Base-by-base conservation (phyloP, 495 filamentous ascomycete species). In the Daldinia childiae region DNA sequence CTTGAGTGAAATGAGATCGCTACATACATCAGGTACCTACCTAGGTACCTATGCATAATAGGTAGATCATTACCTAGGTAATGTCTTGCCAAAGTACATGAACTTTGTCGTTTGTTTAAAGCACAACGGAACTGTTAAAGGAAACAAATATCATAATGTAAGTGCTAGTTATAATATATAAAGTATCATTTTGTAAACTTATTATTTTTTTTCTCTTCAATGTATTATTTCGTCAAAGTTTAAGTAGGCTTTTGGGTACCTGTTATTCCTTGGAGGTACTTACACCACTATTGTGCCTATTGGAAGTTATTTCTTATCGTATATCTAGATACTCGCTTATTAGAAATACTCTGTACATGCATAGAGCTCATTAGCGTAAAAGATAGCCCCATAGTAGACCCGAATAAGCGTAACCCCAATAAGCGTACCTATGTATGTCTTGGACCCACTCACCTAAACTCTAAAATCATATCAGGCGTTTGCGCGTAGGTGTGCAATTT, bases 401-500 rank as follows among this genome's bases (percentile, higher is more conserved):
- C 26, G 24, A 54, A 54, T 54, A 54, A 54, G 26, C 50, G 21
- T 19, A 45, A 34, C 41, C 41, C 41, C 41, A 27, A 52, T 52
- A 52, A 52, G 27, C 24, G 50, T 24, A n/a, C n/a, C n/a, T n/a
- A 54, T 8, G 50, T 29, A 24, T 30, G 24, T 54, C 50, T 54
- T 41, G 24, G 62, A 62, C 68, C 63, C 61, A 61, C 61, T 38
- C 15, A 38, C 32, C 36, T 61, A 65, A 70, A 62, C 51, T 51
- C 27, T 38, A 71, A 66, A 62, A 63, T 71, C 48, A 66, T 67
- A 57, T 71, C 68, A 64, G 63, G 58, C 52, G 39, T 62, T 66
- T 66, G 69, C 69, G 69, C 64, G 69, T 67, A 52, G 69, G 17
- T 59, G 27, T 66, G 14, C 61, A 67, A 67, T 67, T 72, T 67